Evolutionary conservation across 225 moss, liverwort and hornwort genomes (phyloP).

Genomic region (Rhytidiadelphus loreus): DNA sequence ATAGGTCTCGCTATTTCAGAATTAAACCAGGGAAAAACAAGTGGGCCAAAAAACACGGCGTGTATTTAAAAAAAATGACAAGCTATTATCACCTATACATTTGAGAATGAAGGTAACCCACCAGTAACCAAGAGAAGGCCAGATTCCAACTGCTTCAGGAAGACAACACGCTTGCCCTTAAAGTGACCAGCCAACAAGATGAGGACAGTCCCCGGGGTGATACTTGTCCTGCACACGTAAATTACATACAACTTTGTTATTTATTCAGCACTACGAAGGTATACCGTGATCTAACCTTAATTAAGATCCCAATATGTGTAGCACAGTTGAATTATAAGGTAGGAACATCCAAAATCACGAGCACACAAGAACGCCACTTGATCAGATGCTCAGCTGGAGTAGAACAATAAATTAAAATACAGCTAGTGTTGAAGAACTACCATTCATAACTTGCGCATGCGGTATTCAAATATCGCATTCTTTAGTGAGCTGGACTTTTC

Average conservation of each 20-base stretch:
- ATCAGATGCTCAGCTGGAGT: background rate
- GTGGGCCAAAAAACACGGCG: background rate
- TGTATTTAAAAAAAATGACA: background rate
- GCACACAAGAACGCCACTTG: background rate
- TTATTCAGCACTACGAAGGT: background rate
- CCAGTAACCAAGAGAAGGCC: slow-evolving; percentile 58
- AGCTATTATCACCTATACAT: background rate
- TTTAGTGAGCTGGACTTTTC: background rate
- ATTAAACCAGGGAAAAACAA: background rate
- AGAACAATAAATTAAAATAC: too few relatives aligned
- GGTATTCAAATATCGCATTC: background rate
- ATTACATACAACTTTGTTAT: background rate
- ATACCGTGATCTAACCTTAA: background rate
- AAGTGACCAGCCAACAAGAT: slow-evolving; percentile 63
- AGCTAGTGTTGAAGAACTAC: background rate
- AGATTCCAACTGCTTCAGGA: slow-evolving; percentile 64
- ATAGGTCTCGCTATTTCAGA: background rate
- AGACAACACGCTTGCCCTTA: slow-evolving; percentile 68
- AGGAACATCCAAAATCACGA: background rate
- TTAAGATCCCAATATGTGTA: background rate
- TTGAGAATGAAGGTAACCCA: background rate
- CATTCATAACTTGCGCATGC: too few relatives aligned
- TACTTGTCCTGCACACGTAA: slow-evolving; percentile 31
- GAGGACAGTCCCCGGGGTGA: slow-evolving; percentile 47
- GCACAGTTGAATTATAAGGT: background rate